Base-by-base conservation (phyloP, 768 basidiomycete species). In the Paxillus ammoniavirescens region DNA sequence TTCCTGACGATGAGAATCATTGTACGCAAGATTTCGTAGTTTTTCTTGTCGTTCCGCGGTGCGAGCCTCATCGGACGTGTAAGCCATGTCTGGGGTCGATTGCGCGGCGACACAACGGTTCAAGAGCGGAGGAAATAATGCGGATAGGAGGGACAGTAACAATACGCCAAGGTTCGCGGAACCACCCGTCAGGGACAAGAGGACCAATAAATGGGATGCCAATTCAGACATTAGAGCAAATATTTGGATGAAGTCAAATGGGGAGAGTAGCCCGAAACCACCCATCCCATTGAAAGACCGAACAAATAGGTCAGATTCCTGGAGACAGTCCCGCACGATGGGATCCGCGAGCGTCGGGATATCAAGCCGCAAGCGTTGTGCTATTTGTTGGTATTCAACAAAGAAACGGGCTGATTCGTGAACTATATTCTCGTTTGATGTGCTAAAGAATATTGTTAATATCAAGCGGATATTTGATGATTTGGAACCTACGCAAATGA, bases 281-380 rank as follows among this genome's bases (percentile, higher is more conserved):
- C 85, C 81, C 61, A 75, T 73, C 41, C 87, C 87, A 61, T 78
- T 81, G 69, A 92, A 91, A 10, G 91, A 92, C 54, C 87, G 81
- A 41, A 87, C 86, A 64, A 93, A 93, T 33, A 89, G 77, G 65
- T 93, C 91, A 37, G 91, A 89, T 71, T 93, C 90, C 55, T 89
- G 86, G n/a, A 93, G 76, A 41, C 92, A 80, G 65, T 91, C 89
- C 54, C 87, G 84, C 21, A 87, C 76, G 54, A 74, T 65, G 45
- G 90, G 86, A 63, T 91, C 88, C 50, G 85, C 75, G 49, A 93
- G 78, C 8, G 91, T 88, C 52, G 90, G 90, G 37, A 89, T 77
- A 64, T 93, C 90, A 52, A 91, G 79, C 41, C 81, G 82, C 17
- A 92, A 75, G 53, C 90, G 83, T 60, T 87, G 86, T 60, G 86